phyloP scores from a whole-genome alignment of 129 eudicot species.

The Sambucus nigra region DNA sequence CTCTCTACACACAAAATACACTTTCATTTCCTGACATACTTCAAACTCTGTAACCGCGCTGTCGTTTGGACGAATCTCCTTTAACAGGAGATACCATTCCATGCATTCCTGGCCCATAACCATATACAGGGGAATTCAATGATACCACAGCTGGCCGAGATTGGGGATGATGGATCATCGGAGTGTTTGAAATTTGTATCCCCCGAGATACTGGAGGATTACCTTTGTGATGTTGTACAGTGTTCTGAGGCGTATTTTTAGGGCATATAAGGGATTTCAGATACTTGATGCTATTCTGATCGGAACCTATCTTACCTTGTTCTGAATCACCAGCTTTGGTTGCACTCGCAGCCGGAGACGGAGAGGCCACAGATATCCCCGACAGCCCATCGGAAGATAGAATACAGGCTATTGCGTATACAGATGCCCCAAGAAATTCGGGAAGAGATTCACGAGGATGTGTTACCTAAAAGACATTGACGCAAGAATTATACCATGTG shows the following conservation, averaged over 20 bases:
- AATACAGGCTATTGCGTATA: conserved; percentile 49
- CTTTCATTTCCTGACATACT: background rate
- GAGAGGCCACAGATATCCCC: conserved; percentile 51
- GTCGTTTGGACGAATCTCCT: conserved; percentile 31
- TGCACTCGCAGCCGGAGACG: conserved; percentile 43
- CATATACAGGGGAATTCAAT: background rate
- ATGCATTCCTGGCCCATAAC: conserved; percentile 5
- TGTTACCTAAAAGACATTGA: conserved; percentile 37
- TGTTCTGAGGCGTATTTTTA: background rate
- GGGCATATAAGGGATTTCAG: conserved; percentile 24
- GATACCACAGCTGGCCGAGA: conserved; percentile 11
- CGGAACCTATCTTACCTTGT: conserved; percentile 8
- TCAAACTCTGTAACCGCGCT: conserved; percentile 26
- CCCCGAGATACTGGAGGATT: background rate
- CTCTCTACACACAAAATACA: background rate
- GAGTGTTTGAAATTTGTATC: background rate
- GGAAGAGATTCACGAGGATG: conserved; percentile 67
- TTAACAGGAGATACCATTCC: conserved; percentile 14
- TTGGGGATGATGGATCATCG: conserved; percentile 8
- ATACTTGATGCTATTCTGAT: conserved; percentile 20
- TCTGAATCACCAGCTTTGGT: conserved; percentile 33
- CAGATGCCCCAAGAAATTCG: conserved; percentile 50
- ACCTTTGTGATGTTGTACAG: conserved; percentile 16
- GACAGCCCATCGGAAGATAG: conserved; percentile 70
- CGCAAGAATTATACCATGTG: background rate